Base-by-base conservation (phyloP, 345 rosid genomes). In the Brassica carinata region DNA sequence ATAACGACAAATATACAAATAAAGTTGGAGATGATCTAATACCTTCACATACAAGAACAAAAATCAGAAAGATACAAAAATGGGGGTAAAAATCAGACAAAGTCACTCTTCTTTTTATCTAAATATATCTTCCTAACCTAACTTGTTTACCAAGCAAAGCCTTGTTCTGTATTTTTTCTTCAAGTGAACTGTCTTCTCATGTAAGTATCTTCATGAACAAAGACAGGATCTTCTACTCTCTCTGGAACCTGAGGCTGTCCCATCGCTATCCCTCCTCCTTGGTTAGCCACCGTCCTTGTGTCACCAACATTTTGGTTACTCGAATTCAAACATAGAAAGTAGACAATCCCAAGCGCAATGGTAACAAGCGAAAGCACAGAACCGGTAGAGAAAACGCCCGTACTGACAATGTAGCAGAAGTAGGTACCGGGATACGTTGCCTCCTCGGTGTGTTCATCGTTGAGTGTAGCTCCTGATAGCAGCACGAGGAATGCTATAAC, bases 331-430 rank as follows among this genome's bases (percentile, higher is more conserved):
- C 88, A 65, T 26, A 93, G 84, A 82, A 88, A 96, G 72, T 90
- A 93, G 64, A 93, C 83, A 71, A 93, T 86, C 57, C 96, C 94
- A 2, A 92, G 87, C 51, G 86, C 72, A 62, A 88, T 58, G 23
- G 94, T 88, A 8, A 86, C 79, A 34, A 88, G 72, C 36, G 98
- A 89, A 70, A 96, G 77, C 62, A 90, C 34, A 40, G 94, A 84
- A 30, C 96, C 96, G 1, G 83, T 88, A 0, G 93, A 94, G 87
- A 96, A 96, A 43, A 90, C 96, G 17, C 99, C 98, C 0, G 91
- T 92, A 72, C 88, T 93, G 55, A 92, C 97, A 34, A 90, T 89
- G 71, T 88, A 90, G 85, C 99, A 95, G 78, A 82, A 82, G 89
- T 88, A 88, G 81, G 18, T 78, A 64, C 85, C 86, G 2, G 84